Evolutionary conservation across 148 eudicot genomes (phyloP).

Genomic region (Fallopia convolvulus): DNA sequence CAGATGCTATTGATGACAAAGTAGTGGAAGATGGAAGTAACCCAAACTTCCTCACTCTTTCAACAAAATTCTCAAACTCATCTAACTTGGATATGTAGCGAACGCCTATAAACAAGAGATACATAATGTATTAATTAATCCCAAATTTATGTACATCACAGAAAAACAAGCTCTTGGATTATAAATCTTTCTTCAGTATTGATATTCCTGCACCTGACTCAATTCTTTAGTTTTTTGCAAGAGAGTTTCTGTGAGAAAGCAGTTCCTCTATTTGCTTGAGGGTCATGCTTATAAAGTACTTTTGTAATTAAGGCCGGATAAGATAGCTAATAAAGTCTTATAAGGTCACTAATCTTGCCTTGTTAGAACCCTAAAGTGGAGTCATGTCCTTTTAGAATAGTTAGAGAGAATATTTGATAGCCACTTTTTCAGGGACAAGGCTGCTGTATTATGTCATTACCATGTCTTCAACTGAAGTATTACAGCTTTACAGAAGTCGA

Average conservation of each 20-base stretch:
- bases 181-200: background rate
- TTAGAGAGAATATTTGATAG: background rate
- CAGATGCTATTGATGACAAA: slow-evolving; percentile 25
- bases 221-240: background rate
- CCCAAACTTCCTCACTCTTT: slow-evolving; percentile 76
- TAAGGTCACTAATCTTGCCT: background rate
- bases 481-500: background rate
- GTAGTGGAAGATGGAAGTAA: slow-evolving; percentile 36
- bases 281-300: background rate
- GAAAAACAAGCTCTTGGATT: background rate
- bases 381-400: background rate
- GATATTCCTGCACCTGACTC: background rate
- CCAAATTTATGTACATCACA: background rate
- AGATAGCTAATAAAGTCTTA: background rate
- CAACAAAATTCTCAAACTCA: slow-evolving; percentile 86
- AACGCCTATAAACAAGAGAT: slow-evolving; percentile 31
- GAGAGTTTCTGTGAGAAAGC: background rate
- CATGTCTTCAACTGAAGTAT: background rate
- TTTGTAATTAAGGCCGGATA: background rate
- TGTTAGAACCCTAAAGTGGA: no score
- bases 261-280: background rate
- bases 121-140: background rate
- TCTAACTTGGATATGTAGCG: slow-evolving; percentile 83
- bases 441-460: background rate
- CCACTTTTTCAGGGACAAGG: background rate